Evolutionary conservation across 441 rosid species (phyloP), one percentile per base, ranked within the genome.

Genomic region (Brassica balearica): DNA sequence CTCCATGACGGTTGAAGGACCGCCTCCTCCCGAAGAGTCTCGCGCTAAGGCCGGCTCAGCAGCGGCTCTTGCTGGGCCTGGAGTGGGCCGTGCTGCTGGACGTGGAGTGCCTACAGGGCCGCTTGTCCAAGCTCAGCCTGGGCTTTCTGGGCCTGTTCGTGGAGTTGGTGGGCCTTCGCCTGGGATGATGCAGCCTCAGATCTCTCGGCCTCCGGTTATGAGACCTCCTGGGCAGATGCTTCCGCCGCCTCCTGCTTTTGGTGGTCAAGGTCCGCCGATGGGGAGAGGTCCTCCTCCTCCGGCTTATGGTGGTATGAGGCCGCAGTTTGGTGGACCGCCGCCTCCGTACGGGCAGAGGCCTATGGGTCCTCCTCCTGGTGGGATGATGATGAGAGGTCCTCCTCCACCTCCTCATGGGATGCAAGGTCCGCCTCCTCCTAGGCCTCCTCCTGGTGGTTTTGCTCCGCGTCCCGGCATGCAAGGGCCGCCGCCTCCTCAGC

Each of bases 111-210:
- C 98, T 1, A 85, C 98, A 0, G 98, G 92, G 20, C 98, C 99
- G 2, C 91, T 92, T 4, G 77, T 91, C 74, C 99, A 96, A 71
- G 98, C 99, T 2, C 99, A 96, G 89, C 98, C 99, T 25, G 99
- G 99, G 1, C 88, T 96, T 6, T 84, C 98, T 8, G 99, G 99
- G 0, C 99, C 99, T 0, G 89, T 96, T 55, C 91, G 99, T 2
- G 99, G 99, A 0, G 90, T 96, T 2, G 99, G 99, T 68, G 99
- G 99, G 4, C 99, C 99, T 1, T 85, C 97, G 20, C 97, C 94
- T 0, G 97, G 95, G 0, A 96, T 92, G 99, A 96, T 96, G 99
- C 99, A 91, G 80, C 99, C 99, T 1, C 99, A 93, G 89, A 82
- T 92, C 69, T 87, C 97, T 2, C 86, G 96, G 3, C 96, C 98